Base-by-base conservation (phyloP, 1,284 basidiomycete species). In the Tilletia setariae region DNA sequence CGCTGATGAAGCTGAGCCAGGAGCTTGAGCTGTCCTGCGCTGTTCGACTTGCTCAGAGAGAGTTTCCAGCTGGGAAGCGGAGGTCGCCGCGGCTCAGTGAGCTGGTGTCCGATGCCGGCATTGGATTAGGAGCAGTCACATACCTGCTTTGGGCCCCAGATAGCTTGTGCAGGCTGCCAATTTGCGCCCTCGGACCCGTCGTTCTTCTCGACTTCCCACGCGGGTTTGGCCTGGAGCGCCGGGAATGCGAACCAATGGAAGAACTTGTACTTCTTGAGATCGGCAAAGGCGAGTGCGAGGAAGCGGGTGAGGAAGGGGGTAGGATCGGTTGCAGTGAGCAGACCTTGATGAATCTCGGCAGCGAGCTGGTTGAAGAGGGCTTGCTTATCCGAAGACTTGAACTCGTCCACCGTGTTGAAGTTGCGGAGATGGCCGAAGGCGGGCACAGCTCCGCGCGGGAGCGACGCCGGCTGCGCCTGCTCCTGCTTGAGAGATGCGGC, bases 211-310 rank as follows among this genome's bases (percentile, higher is more conserved):
- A 93, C 87, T 83, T 93, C 89, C 80, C 80, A 81, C 1, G 72
- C 67, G 0, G 79, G 77, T 44, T 73, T 73, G 0, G 73, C 86
- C 0, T 90, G 88, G 68, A 98, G 89, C 0, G 93, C 93, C 0
- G 96, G 96, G 83, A 97, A 96, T 0, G 91, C 91, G 78, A 97
- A 97, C 94, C 95, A 98, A 84, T 98, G 97, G 81, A 91, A 94
- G 83, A 93, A 98, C 73, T 90, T 91, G 85, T 95, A 98, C 83
- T 95, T 97, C 86, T 98, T 98, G 70, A 98, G 89, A 83, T 98
- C 96, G 0, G 96, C 92, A 78, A 90, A 98, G 0, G 93, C 93
- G 74, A 98, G 90, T 30, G 96, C 85, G 16, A 97, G 85, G 84
- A 98, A 98, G 1, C 87, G 86, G 68, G 88, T 91, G 63, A 97